Evolutionary conservation across 2,329 filamentous ascomycete species (phyloP).

Genomic region (Thielaviopsis punctulata): DNA sequence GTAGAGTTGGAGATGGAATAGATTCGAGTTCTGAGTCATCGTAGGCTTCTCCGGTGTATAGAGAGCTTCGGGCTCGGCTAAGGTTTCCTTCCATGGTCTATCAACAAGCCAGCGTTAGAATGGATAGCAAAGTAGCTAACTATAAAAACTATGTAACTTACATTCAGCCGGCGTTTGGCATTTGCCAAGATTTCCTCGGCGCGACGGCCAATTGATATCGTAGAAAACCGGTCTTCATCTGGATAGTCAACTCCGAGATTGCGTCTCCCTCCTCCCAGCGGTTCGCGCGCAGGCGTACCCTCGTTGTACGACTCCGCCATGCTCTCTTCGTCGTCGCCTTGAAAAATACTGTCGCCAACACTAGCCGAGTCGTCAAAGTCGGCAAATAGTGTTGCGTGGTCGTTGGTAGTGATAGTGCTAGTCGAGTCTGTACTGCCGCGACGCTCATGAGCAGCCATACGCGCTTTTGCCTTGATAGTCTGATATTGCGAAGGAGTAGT

Average conservation of each 20-base stretch:
- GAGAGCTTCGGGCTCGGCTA: slow-evolving; percentile 54
- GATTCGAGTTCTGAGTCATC: slow-evolving; percentile 27
- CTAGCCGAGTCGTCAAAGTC: slow-evolving; percentile 47
- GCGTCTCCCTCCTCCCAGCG: slow-evolving; percentile 16
- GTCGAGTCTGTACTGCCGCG: slow-evolving; percentile 41
- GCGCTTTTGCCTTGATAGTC: slow-evolving; percentile 21
- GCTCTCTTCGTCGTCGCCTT: slow-evolving; percentile 51
- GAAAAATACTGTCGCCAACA: slow-evolving; percentile 47
- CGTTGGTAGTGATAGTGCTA: slow-evolving; percentile 40
- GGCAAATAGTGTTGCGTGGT: slow-evolving; percentile 31
- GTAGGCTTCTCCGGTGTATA: slow-evolving; percentile 27
- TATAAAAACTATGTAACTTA: slow-evolving; percentile 28
- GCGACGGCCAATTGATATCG: slow-evolving; percentile 58
- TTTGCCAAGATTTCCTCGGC: slow-evolving; percentile 86
- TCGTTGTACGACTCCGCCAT: slow-evolving; percentile 39
- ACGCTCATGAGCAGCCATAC: slow-evolving; percentile 26
- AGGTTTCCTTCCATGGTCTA: slow-evolving; percentile 92
- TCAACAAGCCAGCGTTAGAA: background rate
- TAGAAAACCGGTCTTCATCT: slow-evolving; percentile 48
- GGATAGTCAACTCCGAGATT: slow-evolving; percentile 15
- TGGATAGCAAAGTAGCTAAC: slow-evolving; percentile 14
- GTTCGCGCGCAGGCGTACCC: slow-evolving; percentile 21
- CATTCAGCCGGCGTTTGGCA: slow-evolving; percentile 74
- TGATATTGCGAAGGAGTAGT: slow-evolving; percentile 24
- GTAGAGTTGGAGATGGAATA: slow-evolving; percentile 33